These are phyloP conservation scores for Penicillium argentinense DNA, from an alignment of 495 filamentous ascomycete genomes.

Conservation along the genomic window DNA sequence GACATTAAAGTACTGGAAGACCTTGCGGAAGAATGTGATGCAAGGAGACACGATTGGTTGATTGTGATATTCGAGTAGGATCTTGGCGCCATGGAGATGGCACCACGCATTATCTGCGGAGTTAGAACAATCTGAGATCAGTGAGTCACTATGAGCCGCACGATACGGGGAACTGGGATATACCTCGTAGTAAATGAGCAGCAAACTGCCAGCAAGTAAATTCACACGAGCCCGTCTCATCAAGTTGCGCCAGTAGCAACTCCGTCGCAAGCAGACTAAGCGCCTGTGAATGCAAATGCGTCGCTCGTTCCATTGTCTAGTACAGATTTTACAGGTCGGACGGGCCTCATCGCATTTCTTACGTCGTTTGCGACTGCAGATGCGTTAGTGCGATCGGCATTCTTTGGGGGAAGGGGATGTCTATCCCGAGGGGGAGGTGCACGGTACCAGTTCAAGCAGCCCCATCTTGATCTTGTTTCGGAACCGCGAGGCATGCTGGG, in stretches of 20 bases:
- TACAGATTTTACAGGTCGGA: conserved; percentile 6
- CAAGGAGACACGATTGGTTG: background rate
- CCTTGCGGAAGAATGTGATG: conserved; percentile 7
- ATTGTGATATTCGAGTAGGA: conserved; percentile 5
- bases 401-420: background rate
- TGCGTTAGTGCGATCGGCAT: conserved; percentile 1
- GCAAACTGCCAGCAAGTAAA: conserved; percentile 6
- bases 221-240: conserved; percentile 1
- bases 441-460: conserved; percentile 8
- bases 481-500: background rate
- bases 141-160: background rate
- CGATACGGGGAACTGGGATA: background rate
- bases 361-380: conserved; percentile 10
- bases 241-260: conserved; percentile 1
- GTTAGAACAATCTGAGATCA: conserved; percentile 10
- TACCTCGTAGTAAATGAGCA: conserved; percentile 17
- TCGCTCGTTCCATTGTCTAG: too few relatives aligned
- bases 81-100: conserved; percentile 9
- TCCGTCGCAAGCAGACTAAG: conserved; percentile 6
- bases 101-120: conserved; percentile 13
- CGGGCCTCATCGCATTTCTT: conserved; percentile 15
- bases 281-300: conserved; percentile 7
- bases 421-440: too few relatives aligned
- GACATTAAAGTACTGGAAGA: conserved; percentile 16
- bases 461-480: conserved; percentile 13